These are phyloP conservation scores for Penicillium sp. DNA, from an alignment of 2,329 filamentous ascomycete species.

Conservation along the genomic window DNA sequence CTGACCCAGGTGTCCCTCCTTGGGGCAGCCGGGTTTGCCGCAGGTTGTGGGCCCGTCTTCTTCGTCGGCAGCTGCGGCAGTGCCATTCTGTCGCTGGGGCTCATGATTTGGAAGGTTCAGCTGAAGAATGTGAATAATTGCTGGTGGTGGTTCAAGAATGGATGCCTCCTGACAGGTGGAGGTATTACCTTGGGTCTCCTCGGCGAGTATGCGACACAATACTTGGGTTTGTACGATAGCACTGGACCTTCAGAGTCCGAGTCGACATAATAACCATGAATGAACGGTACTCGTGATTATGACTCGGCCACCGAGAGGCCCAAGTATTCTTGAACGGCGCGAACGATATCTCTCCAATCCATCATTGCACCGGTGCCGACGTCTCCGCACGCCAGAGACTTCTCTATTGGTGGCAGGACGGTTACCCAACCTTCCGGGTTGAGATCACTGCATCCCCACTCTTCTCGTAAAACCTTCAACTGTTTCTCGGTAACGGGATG, in stretches of 20 bases:
- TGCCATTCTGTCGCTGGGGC: constrained; percentile 52
- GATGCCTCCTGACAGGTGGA: constrained; percentile 61
- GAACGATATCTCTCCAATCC: constrained; percentile 74
- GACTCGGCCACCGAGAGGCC: constrained; percentile 44
- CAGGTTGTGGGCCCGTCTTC: constrained; percentile 58
- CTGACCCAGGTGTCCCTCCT: constrained; percentile 44
- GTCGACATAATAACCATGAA: constrained; percentile 6
- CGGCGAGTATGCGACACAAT: constrained; percentile 51
- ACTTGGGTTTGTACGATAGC: constrained; percentile 28
- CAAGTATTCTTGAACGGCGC: constrained; percentile 54
- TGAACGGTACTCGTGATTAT: neutral
- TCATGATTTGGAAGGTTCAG: constrained; percentile 60
- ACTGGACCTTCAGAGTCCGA: constrained; percentile 3
- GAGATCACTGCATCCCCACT: constrained; percentile 62
- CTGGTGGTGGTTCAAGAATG: constrained; percentile 65
- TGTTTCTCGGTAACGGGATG: constrained; percentile 79
- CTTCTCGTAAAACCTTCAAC: constrained; percentile 65
- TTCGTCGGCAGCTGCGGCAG: constrained; percentile 59
- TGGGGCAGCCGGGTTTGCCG: constrained; percentile 43
- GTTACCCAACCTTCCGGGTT: constrained; percentile 60
- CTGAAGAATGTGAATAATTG: constrained; percentile 58
- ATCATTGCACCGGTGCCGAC: constrained; percentile 79
- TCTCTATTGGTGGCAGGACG: constrained; percentile 70
- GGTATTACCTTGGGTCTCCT: constrained; percentile 56
- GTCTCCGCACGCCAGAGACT: constrained; percentile 81